These are phyloP conservation scores for Nasturtium officinale DNA, from an alignment of 345 rosid genomes.

Conservation along the genomic window DNA sequence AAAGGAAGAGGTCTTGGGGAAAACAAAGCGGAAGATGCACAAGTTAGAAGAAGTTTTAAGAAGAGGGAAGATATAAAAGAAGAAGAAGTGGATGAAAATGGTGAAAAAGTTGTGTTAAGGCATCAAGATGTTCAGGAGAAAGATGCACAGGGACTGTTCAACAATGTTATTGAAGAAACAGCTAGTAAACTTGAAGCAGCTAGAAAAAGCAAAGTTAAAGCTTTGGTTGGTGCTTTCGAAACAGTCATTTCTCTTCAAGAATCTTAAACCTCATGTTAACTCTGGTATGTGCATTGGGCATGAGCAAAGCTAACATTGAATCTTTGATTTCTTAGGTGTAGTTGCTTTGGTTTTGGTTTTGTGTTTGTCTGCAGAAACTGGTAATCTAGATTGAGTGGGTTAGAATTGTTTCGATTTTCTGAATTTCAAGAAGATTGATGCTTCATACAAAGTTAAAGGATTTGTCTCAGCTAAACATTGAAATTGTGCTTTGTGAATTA, in stretches of 20 bases:
- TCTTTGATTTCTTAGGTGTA: background rate
- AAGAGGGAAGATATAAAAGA: constrained; percentile 48
- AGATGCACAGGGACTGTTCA: constrained; percentile 68
- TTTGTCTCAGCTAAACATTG: constrained; percentile 20
- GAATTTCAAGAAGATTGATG: constrained; percentile 33
- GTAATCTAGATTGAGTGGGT: constrained; percentile 19
- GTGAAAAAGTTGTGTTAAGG: constrained; percentile 66
- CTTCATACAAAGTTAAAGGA: constrained; percentile 20
- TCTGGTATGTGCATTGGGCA: constrained; percentile 17
- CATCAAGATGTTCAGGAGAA: constrained; percentile 80
- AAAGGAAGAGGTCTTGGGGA: constrained; percentile 53
- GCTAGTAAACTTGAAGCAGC: constrained; percentile 83
- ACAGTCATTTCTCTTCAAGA: constrained; percentile 90
- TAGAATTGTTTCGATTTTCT: constrained; percentile 15
- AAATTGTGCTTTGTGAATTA: constrained; percentile 33
- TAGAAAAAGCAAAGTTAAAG: constrained; percentile 90
- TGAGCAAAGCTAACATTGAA: constrained; percentile 21
- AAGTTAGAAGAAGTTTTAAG: constrained; percentile 55
- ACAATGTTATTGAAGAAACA: constrained; percentile 92
- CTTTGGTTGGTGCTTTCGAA: constrained; percentile 97
- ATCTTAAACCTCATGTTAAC: constrained; percentile 43
- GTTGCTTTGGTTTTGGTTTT: constrained; percentile 27
- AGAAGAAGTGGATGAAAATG: constrained; percentile 36
- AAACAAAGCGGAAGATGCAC: constrained; percentile 47
- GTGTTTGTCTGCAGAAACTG: constrained; percentile 35